Base-by-base conservation (phyloP, 2,329 filamentous ascomycete genomes). In the Pseudogymnoascus sp. region DNA sequence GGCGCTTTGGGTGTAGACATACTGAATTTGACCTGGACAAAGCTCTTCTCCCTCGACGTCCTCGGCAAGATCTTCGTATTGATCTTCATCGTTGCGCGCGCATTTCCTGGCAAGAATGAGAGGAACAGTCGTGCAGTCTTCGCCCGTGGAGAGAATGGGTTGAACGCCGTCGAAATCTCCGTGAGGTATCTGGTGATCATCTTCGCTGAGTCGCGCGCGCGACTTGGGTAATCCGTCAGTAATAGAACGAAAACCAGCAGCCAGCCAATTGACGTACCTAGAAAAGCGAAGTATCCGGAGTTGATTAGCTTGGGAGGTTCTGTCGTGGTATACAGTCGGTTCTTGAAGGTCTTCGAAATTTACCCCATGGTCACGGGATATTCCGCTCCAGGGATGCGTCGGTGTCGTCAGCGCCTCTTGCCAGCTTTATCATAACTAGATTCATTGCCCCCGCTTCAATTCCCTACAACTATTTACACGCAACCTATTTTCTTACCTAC, bases 161-260 rank as follows among this genome's bases (percentile, higher is more conserved):
- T 96, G 86, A 98, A 97, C 75, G 86, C 86, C 69, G 92, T 89
- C 72, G 84, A 86, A 72, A 98, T 87, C 75, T 92, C 86, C 75
- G 92, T 93, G 76, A 96, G 85, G 80, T 91, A 95, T 75, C 88
- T 87, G 65, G 90, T 93, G 67, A 95, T 90, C 91, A 95, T 95
- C 62, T 75, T 81, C 74, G 65, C 60, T 67, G 62, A 54, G 65
- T 34, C 51, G 51, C 51, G 25, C 51, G 51, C 51, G 51, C 51
- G 51, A 57, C 51, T 57, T 57, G 51, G 14, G 16, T 57, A 34
- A 14, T 57, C 51, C 28, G 28, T 57, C 28, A 57, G 51, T 34
- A 34, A 57, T 57, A 14, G n/a, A n/a, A 57, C 51, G 3, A 34
- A 28, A 19, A 14, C 1, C n/a, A 21, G n/a, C 28, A 57, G 25